Percentiles rank a stretch among this genome's conserved stretches.
Conservation (phyloP, 352 stramenopile species). For the Pythium apleroticum region DNA sequence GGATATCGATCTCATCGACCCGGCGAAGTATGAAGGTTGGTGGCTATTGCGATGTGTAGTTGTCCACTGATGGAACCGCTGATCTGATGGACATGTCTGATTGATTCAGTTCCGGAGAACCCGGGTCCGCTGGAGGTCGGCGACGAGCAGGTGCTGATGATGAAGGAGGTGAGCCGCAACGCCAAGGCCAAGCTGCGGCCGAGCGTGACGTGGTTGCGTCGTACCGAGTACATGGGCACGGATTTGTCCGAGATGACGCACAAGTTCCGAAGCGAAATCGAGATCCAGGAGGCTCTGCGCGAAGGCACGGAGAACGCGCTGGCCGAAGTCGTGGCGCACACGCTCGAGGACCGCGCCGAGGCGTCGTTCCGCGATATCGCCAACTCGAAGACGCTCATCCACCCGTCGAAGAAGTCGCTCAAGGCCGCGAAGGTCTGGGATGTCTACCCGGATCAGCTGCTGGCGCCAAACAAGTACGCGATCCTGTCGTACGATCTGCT, state of each 20-base stretch:
- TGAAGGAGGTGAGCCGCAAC: slow-evolving; percentile 64
- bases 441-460: slow-evolving; percentile 76
- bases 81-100: background rate
- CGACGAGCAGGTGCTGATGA: slow-evolving; percentile 77
- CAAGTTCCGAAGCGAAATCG: slow-evolving; percentile 87
- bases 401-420: slow-evolving; percentile 82
- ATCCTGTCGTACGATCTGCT: slow-evolving; percentile 88
- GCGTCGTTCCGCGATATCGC: slow-evolving; percentile 76
- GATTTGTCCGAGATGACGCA: slow-evolving; percentile 84
- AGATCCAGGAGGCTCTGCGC: slow-evolving; percentile 79
- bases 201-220: slow-evolving; percentile 75
- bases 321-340: slow-evolving; percentile 66
- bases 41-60: background rate
- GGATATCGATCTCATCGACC: slow-evolving; percentile 83
- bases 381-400: slow-evolving; percentile 61
- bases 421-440: slow-evolving; percentile 83
- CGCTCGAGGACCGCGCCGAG: slow-evolving; percentile 77
- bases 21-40: slow-evolving; percentile 80
- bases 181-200: slow-evolving; percentile 66
- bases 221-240: slow-evolving; percentile 86
- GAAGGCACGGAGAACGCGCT: slow-evolving; percentile 81
- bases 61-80: background rate
- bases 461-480: slow-evolving; percentile 80
- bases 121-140: slow-evolving; percentile 61
- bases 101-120: slow-evolving; percentile 43